Evolutionary conservation across 2,329 filamentous ascomycete genomes (phyloP).

Genomic region (Coniochaeta prunicola): DNA sequence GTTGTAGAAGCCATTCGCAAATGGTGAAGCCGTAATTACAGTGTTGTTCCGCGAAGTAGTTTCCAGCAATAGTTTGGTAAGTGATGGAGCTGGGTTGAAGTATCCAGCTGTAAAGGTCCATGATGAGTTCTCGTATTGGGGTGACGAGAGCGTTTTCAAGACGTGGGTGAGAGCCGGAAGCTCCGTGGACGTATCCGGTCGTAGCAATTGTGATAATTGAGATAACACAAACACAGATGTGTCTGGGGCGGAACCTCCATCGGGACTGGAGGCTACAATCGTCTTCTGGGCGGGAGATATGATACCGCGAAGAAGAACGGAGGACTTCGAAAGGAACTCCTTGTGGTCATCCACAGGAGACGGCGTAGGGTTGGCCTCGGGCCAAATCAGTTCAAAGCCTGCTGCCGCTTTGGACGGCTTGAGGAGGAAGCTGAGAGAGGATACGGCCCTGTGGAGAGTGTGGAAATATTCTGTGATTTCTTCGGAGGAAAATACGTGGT

Average conservation of each 20-base stretch:
- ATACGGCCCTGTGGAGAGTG: conserved; percentile 67
- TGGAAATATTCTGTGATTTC: conserved; percentile 78
- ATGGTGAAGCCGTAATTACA: conserved; percentile 85
- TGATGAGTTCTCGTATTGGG: conserved; percentile 59
- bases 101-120: conserved; percentile 99
- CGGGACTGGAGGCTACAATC: conserved; percentile 9
- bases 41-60: conserved; percentile 66
- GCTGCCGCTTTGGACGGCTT: conserved; percentile 49
- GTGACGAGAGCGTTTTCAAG: conserved; percentile 57
- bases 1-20: conserved; percentile 92
- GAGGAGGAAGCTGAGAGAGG: conserved; percentile 75
- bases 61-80: conserved; percentile 71
- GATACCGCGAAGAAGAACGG: conserved; percentile 57
- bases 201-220: conserved; percentile 80
- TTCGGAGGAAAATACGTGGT: conserved; percentile 79
- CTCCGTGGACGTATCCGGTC: conserved; percentile 78
- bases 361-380: conserved; percentile 62
- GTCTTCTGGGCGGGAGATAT: conserved; percentile 42
- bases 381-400: conserved; percentile 65
- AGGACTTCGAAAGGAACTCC: conserved; percentile 64
- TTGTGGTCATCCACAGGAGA: conserved; percentile 65
- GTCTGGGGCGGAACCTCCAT: conserved; percentile 23
- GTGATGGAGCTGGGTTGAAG: conserved; percentile 87
- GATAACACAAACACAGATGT: conserved; percentile 81
- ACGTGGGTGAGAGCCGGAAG: conserved; percentile 73